Conservation (phyloP, 352 stramenopile genomes). For the Phytophthora hybrid region DNA sequence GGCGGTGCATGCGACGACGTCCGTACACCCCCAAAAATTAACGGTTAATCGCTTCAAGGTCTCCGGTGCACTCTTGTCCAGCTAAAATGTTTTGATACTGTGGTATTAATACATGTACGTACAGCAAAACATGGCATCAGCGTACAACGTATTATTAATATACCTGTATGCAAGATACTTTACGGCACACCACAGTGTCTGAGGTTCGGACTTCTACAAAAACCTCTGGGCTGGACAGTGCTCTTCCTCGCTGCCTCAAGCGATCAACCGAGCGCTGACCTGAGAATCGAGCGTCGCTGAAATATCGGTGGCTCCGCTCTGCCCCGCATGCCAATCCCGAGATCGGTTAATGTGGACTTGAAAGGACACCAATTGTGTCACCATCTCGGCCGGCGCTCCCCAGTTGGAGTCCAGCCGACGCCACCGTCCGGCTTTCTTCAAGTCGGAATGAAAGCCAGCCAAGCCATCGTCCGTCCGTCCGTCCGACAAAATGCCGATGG, state of each 20-base stretch:
- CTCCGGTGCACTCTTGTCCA: too few species aligned
- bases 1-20: too few species aligned
- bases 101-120: too few species aligned
- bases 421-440: slow-evolving; percentile 35
- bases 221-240: slow-evolving; percentile 32
- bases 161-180: too few species aligned
- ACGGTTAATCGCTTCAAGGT: too few species aligned
- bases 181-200: neutral
- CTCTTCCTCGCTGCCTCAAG: slow-evolving; percentile 14
- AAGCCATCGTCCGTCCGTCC: slow-evolving; percentile 22
- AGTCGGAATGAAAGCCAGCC: slow-evolving; percentile 36
- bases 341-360: slow-evolving; percentile 25
- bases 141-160: too few species aligned
- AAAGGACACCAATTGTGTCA: slow-evolving; percentile 13
- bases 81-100: too few species aligned
- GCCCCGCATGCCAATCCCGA: slow-evolving; percentile 17
- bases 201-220: slow-evolving; percentile 17
- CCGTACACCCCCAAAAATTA: too few species aligned
- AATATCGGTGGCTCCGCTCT: slow-evolving; percentile 11
- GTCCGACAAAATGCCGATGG: neutral
- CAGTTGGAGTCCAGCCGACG: slow-evolving; percentile 19
- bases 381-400: slow-evolving; percentile 27
- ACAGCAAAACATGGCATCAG: too few species aligned
- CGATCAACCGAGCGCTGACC: neutral
- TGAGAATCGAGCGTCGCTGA: slow-evolving; percentile 5